Base-by-base conservation (phyloP, 164 flowering plant species). In the Vitis labrusca region DNA sequence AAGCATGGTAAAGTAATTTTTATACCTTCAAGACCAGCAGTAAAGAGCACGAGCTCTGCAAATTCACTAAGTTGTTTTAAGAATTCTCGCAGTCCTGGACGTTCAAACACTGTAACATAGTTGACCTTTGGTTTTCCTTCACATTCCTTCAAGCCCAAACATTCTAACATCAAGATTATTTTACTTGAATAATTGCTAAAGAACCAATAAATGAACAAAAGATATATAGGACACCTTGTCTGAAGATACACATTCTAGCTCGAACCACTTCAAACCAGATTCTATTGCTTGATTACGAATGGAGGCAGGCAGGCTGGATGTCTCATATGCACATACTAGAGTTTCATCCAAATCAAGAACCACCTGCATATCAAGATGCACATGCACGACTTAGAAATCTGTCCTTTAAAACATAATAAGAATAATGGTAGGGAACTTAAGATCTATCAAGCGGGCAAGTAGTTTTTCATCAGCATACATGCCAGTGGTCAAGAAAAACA, bases 21-120 rank as follows among this genome's bases (percentile, higher is more conserved):
- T 80, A 69, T 76, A 95, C 99, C 99, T 95, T 95, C 99, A 79
- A 95, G 96, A 8, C 98, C 98, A 80, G 99, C 99, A 68, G 99
- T 95, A 73, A 95, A 95, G 50, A 95, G 85, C 67, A 95, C 91
- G 59, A 95, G 90, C 53, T 91, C 88, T 4, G 98, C 94, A 86
- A 93, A 95, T 81, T 85, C 81, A 75, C 92, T 86, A 9, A 82
- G 85, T 78, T 85, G 78, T 61, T 82, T 78, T 32, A 95, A 78
- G 78, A 95, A 95, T 54, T 95, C 91, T 4, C 78, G 85, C 81
- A 95, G 79, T 48, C 98, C 97, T 2, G 99, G 99, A 54, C 99
- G 96, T 76, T 95, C 99, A 86, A 95, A 95, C 64, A 95, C 99
- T 2, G 99, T 95, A 11, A 95, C 93, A 66, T 93, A 89, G 84